phyloP scores from a whole-genome alignment of 2,329 filamentous ascomycete genomes.

The Botrytis paeoniae region DNA sequence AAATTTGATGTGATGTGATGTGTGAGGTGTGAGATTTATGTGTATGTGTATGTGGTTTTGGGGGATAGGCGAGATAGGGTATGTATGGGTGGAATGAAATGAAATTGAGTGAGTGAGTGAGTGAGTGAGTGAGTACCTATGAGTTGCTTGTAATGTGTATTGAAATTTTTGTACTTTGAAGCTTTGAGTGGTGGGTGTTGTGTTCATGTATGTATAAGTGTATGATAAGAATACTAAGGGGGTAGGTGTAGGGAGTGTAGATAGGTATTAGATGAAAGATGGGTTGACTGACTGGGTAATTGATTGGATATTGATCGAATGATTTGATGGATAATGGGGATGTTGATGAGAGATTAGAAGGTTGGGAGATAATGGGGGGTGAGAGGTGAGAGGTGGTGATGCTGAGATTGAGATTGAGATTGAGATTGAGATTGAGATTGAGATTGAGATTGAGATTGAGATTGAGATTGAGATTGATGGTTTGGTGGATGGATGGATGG shows the following conservation, averaged over 20 bases:
- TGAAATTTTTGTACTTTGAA: not conserved
- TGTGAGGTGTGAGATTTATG: not conserved
- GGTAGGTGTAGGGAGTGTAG: not conserved
- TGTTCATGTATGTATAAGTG: not conserved
- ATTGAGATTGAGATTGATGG: not conserved
- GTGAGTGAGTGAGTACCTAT: not conserved
- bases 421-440: no score
- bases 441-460: no score
- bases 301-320: not conserved
- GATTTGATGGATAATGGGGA: not conserved
- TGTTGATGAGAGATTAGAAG: not conserved
- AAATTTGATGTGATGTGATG: not conserved
- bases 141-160: not conserved
- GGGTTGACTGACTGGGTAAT: not conserved
- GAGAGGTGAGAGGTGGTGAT: no score
- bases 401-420: no score
- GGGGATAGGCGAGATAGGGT: not conserved
- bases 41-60: not conserved
- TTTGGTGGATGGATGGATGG: no score
- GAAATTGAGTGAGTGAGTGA: not conserved
- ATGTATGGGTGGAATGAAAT: not conserved
- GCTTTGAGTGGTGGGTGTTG: not conserved
- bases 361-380: no score
- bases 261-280: not conserved
- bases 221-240: not conserved